A percentile compares a stretch with the other conserved stretches of the same genome.
phyloP scores from a whole-genome alignment of 75 land plant species.

The Sequoia sempervirens region DNA sequence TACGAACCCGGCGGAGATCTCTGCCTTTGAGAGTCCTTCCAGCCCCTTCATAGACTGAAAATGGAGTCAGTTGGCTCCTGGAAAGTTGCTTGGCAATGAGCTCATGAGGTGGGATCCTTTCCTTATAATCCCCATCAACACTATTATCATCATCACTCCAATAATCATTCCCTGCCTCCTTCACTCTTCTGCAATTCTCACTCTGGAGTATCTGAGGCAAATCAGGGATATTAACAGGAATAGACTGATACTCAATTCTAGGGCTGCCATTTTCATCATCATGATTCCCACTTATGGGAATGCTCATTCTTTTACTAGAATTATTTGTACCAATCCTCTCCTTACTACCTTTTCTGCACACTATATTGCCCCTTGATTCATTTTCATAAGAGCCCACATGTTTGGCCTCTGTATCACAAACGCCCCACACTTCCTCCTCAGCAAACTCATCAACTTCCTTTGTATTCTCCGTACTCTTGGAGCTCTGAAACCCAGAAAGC shows the following conservation, averaged over 20 bases:
- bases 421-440: not conserved
- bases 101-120: constrained; percentile 70
- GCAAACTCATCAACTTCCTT: not conserved
- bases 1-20: constrained; percentile 71
- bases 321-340: not conserved
- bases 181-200: constrained; percentile 2
- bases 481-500: not conserved
- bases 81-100: constrained; percentile 51
- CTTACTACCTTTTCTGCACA: not conserved
- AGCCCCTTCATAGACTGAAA: constrained; percentile 72
- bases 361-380: not conserved
- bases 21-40: constrained; percentile 84
- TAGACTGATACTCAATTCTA: constrained; percentile 31
- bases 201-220: constrained; percentile 38
- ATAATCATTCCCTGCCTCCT: too few species aligned
- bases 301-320: not conserved
- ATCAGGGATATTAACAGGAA: constrained; percentile 63
- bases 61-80: constrained; percentile 40
- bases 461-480: not conserved
- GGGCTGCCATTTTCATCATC: not conserved
- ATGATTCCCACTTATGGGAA: not conserved
- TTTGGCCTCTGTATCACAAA: not conserved
- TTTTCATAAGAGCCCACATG: not conserved
- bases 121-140: constrained; percentile 18
- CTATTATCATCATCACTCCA: not conserved